phyloP scores from a whole-genome alignment of 352 stramenopile genomes.

The Pythium periplocum region DNA sequence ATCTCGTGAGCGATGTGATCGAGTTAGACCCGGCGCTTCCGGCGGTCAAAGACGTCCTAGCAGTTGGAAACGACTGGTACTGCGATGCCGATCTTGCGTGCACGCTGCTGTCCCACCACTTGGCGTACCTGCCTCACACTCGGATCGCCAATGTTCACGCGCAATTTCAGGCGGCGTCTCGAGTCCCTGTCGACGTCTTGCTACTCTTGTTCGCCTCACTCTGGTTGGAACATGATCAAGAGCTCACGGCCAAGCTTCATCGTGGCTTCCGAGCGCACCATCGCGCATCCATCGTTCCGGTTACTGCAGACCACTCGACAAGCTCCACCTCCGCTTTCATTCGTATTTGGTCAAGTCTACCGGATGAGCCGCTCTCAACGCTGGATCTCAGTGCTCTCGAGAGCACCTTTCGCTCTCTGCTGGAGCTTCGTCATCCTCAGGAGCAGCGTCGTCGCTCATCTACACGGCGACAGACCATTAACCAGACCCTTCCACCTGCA shows the following conservation, averaged over 20 bases:
- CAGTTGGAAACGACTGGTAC: slow-evolving; percentile 23
- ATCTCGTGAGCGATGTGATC: slow-evolving; percentile 57
- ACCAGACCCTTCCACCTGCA: too few species aligned
- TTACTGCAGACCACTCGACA: too few species aligned
- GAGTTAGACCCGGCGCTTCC: slow-evolving; percentile 38
- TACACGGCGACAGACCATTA: too few species aligned
- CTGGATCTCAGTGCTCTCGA: too few species aligned
- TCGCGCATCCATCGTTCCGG: too few species aligned
- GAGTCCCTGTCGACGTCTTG: slow-evolving; percentile 36
- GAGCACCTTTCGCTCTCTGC: too few species aligned
- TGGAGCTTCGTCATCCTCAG: too few species aligned
- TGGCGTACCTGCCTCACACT: slow-evolving; percentile 23
- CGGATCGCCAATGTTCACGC: slow-evolving; percentile 3
- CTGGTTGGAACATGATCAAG: slow-evolving; percentile 44
- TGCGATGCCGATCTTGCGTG: slow-evolving; percentile 25
- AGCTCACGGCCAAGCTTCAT: slow-evolving; percentile 34
- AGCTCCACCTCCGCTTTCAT: too few species aligned
- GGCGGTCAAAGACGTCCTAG: slow-evolving; percentile 30
- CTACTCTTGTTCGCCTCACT: slow-evolving; percentile 37
- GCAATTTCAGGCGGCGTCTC: neutral
- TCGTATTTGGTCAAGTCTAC: too few species aligned
- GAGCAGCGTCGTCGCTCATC: too few species aligned
- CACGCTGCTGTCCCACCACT: slow-evolving; percentile 34
- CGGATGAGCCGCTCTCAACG: too few species aligned
- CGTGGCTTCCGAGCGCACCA: slow-evolving; percentile 27